Evolutionary conservation across 192 early-diverging fungal genomes (phyloP).

Genomic region (Umbelopsis sp.): DNA sequence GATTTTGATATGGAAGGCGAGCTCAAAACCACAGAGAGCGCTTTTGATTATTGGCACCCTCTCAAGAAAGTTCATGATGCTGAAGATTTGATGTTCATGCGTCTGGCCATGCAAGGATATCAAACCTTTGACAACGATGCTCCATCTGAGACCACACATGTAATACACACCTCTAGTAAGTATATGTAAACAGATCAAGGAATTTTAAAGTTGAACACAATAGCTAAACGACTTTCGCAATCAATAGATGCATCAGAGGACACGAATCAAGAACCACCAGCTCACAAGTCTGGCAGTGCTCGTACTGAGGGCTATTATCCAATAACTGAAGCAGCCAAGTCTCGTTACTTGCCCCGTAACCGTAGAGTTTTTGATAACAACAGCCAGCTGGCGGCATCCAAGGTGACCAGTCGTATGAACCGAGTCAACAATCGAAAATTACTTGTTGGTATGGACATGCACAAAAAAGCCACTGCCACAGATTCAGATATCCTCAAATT

Average conservation of each 20-base stretch:
- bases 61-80: constrained; percentile 34
- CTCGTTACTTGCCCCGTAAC: constrained; percentile 61
- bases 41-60: constrained; percentile 34
- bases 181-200: constrained; percentile 1
- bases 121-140: constrained; percentile 38
- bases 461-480: constrained; percentile 43
- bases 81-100: constrained; percentile 54
- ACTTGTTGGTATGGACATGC: constrained; percentile 62
- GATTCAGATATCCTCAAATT: constrained; percentile 85
- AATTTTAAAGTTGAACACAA: no score
- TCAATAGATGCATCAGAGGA: constrained; percentile 13
- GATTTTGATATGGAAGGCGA: constrained; percentile 32
- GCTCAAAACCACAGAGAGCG: not conserved
- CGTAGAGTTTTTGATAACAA: constrained; percentile 39
- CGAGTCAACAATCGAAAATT: constrained; percentile 67
- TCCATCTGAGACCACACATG: constrained; percentile 18
- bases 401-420: constrained; percentile 65
- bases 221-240: not conserved
- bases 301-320: constrained; percentile 81
- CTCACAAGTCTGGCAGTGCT: constrained; percentile 61
- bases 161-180: constrained; percentile 1
- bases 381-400: constrained; percentile 33
- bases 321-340: constrained; percentile 70
- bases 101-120: constrained; percentile 44
- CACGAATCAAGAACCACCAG: constrained; percentile 2